These are phyloP conservation scores for Xerocomus amazonicus DNA, from an alignment of 1,284 basidiomycete species.

Conservation along the genomic window DNA sequence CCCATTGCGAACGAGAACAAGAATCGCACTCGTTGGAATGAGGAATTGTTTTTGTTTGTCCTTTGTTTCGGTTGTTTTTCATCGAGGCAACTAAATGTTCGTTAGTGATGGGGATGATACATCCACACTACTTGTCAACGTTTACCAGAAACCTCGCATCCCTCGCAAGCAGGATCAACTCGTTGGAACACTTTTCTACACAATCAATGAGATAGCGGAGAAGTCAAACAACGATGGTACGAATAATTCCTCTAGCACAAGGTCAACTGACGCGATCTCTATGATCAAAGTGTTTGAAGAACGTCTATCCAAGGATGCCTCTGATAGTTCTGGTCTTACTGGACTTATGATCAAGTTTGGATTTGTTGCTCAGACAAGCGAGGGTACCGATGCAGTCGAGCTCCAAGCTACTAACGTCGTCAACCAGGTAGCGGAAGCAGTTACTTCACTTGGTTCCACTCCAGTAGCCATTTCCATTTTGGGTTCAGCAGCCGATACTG, in stretches of 20 bases:
- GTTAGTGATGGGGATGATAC: conserved; percentile 1
- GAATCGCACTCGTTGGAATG: neutral
- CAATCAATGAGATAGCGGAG: neutral
- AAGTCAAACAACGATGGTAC: conserved; percentile 1
- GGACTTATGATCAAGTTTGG: neutral
- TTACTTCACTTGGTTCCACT: neutral
- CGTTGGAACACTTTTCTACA: neutral
- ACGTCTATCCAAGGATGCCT: neutral
- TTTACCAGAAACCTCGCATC: neutral
- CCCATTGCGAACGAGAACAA: neutral
- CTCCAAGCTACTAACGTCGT: neutral
- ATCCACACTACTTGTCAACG: neutral
- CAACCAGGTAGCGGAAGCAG: neutral
- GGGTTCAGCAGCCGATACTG: neutral
- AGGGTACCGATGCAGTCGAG: neutral
- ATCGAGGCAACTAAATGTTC: neutral
- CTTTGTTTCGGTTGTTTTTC: neutral
- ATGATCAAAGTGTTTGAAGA: neutral
- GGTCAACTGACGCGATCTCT: neutral
- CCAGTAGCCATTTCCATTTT: neutral
- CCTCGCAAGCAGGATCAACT: neutral
- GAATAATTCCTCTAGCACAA: neutral
- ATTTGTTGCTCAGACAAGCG: neutral
- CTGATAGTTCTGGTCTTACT: neutral
- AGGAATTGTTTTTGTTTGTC: conserved; percentile 6